A percentile compares a stretch with the other conserved stretches of the same genome.
phyloP scores from a whole-genome alignment of 768 basidiomycete genomes.

The Boletus rufocinnamomeus region DNA sequence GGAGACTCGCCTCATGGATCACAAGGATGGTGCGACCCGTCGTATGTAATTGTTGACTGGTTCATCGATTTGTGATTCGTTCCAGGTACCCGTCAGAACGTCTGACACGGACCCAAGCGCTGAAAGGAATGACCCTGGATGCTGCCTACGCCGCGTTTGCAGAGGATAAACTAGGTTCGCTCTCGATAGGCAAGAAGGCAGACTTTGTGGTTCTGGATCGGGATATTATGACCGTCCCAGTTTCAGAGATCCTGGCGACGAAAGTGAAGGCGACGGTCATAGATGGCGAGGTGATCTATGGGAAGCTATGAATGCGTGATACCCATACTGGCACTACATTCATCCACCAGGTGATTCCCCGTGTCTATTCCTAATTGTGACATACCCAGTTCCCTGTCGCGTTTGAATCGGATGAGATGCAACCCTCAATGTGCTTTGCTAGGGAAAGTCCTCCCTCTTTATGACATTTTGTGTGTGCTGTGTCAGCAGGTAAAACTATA shows the following conservation, averaged over 20 bases:
- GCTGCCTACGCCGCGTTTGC: conserved; percentile 87
- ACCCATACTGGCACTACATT: background rate
- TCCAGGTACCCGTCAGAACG: conserved; percentile 74
- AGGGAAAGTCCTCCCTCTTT: background rate
- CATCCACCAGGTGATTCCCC: background rate
- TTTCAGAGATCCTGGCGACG: conserved; percentile 61
- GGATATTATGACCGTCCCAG: conserved; percentile 71
- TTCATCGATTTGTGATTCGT: background rate
- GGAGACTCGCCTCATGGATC: conserved; percentile 83
- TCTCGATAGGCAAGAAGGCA: conserved; percentile 77
- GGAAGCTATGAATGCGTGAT: conserved; percentile 36
- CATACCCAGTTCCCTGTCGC: background rate
- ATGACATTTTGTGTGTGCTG: background rate
- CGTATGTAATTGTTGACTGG: background rate
- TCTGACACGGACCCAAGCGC: conserved; percentile 78
- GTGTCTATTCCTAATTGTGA: background rate
- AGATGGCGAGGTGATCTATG: conserved; percentile 70
- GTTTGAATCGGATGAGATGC: background rate
- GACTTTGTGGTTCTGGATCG: conserved; percentile 85
- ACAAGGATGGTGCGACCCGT: conserved; percentile 68
- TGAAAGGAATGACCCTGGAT: conserved; percentile 90
- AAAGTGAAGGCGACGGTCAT: conserved; percentile 74
- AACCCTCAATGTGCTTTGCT: background rate
- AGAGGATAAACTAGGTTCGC: conserved; percentile 69
- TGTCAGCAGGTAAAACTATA: conserved; percentile 5